These are phyloP conservation scores for Eutrema japonicum DNA, from an alignment of 345 rosid species.

Conservation along the genomic window DNA sequence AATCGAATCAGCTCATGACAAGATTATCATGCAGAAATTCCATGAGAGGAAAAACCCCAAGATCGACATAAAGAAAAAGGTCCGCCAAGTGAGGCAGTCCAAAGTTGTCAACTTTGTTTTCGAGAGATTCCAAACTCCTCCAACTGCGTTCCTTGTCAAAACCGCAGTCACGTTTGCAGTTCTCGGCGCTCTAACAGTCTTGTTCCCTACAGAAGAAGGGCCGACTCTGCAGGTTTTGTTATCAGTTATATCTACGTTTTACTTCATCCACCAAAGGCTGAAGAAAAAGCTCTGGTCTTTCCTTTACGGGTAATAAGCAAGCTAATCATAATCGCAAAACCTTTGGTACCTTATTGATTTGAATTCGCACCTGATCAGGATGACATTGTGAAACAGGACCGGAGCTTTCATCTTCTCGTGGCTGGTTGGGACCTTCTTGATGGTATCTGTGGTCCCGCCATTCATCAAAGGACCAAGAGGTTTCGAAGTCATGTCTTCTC, in stretches of 20 bases:
- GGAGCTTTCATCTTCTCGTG: slow-evolving; percentile 84
- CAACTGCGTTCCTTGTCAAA: slow-evolving; percentile 60
- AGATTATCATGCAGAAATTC: slow-evolving; percentile 91
- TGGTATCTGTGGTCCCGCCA: slow-evolving; percentile 90
- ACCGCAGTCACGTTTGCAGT: slow-evolving; percentile 68
- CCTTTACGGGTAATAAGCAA: slow-evolving; percentile 65
- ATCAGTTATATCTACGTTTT: slow-evolving; percentile 75
- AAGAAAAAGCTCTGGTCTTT: slow-evolving; percentile 73
- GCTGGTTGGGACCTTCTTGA: slow-evolving; percentile 93
- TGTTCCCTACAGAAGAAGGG: slow-evolving; percentile 98
- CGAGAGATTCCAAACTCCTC: slow-evolving; percentile 78
- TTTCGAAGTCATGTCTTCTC: slow-evolving; percentile 83
- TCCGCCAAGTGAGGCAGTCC: slow-evolving; percentile 75
- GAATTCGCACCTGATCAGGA: slow-evolving; percentile 6
- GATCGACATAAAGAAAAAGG: slow-evolving; percentile 72
- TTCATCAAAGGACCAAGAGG: slow-evolving; percentile 78
- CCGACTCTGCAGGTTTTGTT: slow-evolving; percentile 88
- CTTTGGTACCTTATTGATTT: neutral
- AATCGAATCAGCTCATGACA: slow-evolving; percentile 90
- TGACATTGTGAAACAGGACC: slow-evolving; percentile 54
- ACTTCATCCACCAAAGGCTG: slow-evolving; percentile 75
- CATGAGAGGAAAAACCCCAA: slow-evolving; percentile 85
- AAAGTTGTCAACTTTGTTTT: slow-evolving; percentile 63
- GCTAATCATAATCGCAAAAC: slow-evolving; percentile 4
- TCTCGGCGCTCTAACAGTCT: slow-evolving; percentile 73